Base-by-base conservation (phyloP, 2,329 filamentous ascomycete species). In the Fusarium brevicatenulatum region DNA sequence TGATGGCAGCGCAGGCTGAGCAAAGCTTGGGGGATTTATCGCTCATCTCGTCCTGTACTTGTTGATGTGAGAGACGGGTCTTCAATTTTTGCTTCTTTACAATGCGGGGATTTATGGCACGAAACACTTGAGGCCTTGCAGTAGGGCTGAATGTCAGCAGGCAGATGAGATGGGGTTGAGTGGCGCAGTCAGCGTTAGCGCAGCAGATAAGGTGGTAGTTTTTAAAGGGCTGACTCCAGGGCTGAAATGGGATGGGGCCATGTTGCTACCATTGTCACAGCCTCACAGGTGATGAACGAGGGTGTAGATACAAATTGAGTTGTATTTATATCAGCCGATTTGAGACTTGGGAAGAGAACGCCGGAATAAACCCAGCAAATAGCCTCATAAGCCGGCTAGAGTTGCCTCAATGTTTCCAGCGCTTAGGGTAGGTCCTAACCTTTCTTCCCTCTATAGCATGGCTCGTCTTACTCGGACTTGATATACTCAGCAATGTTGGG, bases 401-500 rank as follows among this genome's bases (percentile, higher is more conserved):
- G 42, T 11, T 23, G n/a, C 16, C 16, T 25, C 1, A 25, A 13
- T 44, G n/a, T n/a, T n/a, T n/a, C n/a, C n/a, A n/a, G n/a, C n/a
- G n/a, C n/a, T n/a, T n/a, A n/a, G n/a, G n/a, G n/a, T n/a, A n/a
- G n/a, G n/a, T n/a, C n/a, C n/a, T n/a, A n/a, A n/a, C n/a, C n/a
- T n/a, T n/a, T n/a, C n/a, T n/a, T n/a, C n/a, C n/a, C n/a, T n/a
- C n/a, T n/a, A n/a, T n/a, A n/a, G n/a, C n/a, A n/a, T n/a, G n/a
- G n/a, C 16, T 59, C 4, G 4, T 25, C 12, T 25, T 53, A 39
- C 16, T 69, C 65, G 0, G 50, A 53, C 19, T 70, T 72, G 21
- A 72, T 58, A 19, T 72, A 72, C 7, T 68, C 69, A 6, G 69
- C 54, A 39, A 72, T 72, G 13, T 72, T 72, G 2, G 70, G 63